Base-by-base conservation (phyloP, 2,329 filamentous ascomycete genomes). In the Aspergillus quadricinctus region DNA sequence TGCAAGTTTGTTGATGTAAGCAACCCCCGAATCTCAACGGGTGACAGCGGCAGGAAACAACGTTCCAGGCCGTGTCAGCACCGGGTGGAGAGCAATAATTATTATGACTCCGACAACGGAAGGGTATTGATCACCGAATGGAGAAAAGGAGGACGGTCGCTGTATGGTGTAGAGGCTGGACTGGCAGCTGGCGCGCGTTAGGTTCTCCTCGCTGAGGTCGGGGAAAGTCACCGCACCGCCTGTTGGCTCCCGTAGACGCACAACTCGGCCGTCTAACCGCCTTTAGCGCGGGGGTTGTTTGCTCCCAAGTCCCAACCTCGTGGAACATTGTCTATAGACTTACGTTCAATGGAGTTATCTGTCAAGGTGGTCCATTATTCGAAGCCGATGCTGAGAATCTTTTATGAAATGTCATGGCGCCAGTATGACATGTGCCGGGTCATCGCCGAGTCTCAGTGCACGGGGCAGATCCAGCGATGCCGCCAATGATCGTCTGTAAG, bases 41-140 rank as follows among this genome's bases (percentile, higher is more conserved):
- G 53, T 40, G 58, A 63, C 63, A 62, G 50, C 62, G 62, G 63
- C 61, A 64, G 59, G 62, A 61, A 62, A 61, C 62, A 50, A 43
- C 37, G 63, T 58, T 61, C 61, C 63, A 52, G 52, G 54, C 61
- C 64, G 64, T 61, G 61, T 57, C 63, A 64, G 53, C 61, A 50
- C 61, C 57, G 55, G 55, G 45, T 23, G 37, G 45, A 45, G 53
- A 57, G 53, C 51, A 54, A 29, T 54, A 60, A 49, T 41, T 57
- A 56, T 55, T 49, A 46, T 17, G 50, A 55, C 46, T 40, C 35
- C 17, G 14, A 49, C 23, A 52, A 53, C 51, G 45, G 19, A 25
- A 41, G 31, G 53, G 37, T 14, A 49, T 55, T 37, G 48, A 27
- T 53, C 49, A 46, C 31, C 31, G 53, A 43, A 50, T 52, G 49